phyloP scores from a whole-genome alignment of 495 filamentous ascomycete genomes.

The Penicillium cinerascens region DNA sequence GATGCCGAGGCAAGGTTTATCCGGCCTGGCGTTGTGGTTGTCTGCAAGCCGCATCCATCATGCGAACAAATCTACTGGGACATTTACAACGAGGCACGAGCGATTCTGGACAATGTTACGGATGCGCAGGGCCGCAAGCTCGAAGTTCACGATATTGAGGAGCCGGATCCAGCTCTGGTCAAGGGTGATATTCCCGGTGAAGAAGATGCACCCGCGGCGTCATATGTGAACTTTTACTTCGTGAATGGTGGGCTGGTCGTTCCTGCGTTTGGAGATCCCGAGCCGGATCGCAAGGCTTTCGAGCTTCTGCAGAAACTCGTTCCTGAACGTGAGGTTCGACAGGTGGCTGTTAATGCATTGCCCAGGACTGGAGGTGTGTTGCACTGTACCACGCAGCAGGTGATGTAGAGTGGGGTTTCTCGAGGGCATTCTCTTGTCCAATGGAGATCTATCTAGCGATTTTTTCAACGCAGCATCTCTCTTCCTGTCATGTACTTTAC shows the following conservation, averaged over 20 bases:
- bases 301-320: constrained; percentile 21
- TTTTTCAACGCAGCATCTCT: neutral
- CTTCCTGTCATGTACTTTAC: neutral
- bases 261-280: constrained; percentile 32
- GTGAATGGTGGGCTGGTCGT: constrained; percentile 32
- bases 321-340: constrained; percentile 23
- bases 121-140: constrained; percentile 29
- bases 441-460: neutral
- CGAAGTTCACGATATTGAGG: constrained; percentile 27
- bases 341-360: constrained; percentile 27
- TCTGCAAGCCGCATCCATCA: constrained; percentile 21
- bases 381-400: constrained; percentile 37
- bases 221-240: constrained; percentile 39
- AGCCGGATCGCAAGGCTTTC: constrained; percentile 24
- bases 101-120: constrained; percentile 14
- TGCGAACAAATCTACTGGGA: constrained; percentile 21
- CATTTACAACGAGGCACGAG: constrained; percentile 28
- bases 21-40: constrained; percentile 31
- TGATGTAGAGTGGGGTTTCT: constrained; percentile 14
- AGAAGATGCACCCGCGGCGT: constrained; percentile 24
- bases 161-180: constrained; percentile 28
- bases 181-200: constrained; percentile 16
- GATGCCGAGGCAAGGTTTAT: constrained; percentile 34
- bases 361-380: constrained; percentile 31
- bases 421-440: neutral